Base-by-base conservation (phyloP, 257 asterid species). In the Ophiorrhiza pumila region DNA sequence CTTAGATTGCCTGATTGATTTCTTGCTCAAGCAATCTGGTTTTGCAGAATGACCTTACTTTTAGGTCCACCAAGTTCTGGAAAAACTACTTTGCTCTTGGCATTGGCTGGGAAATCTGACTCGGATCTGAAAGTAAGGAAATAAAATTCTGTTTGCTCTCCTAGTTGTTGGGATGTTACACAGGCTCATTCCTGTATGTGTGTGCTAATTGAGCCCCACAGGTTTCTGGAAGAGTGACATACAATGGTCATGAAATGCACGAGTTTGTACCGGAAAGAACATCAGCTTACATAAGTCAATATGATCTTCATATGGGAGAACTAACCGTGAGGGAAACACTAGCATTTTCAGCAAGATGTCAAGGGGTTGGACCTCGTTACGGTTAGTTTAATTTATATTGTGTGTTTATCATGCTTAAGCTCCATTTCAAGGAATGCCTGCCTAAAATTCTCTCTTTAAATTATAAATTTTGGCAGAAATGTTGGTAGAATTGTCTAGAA, bases 61-160 rank as follows among this genome's bases (percentile, higher is more conserved):
- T 82, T 90, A 74, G 95, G 95, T 1, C 96, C 95, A 41, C 95
- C 96, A 34, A 75, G 92, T 74, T 85, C 87, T 0, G 91, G 92
- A 23, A 88, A 90, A 78, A 88, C 95, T 2, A 82, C 93, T 0
- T 78, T 90, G 80, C 74, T 88, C 81, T 59, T 90, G 80, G 89
- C 92, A 22, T 80, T 90, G 79, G 87, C 96, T 34, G 96, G 91
- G 60, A 83, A 83, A 83, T 89, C 83, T 64, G 87, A 86, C 61
- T 79, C 87, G 9, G 74, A 64, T 69, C 73, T 88, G 39, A 83
- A 87, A 75, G 94, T 86, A 71, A 67, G 63, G 41, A 69, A 59
- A 74, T 18, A 1, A 52, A 41, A 53, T 53, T 53, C 60, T 53
- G 60, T 53, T 53, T 53, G 31, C 46, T 7, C 35, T 62, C 4